These are phyloP conservation scores for Nothophoma quercina DNA, from an alignment of 2,329 filamentous ascomycete species.

Conservation along the genomic window DNA sequence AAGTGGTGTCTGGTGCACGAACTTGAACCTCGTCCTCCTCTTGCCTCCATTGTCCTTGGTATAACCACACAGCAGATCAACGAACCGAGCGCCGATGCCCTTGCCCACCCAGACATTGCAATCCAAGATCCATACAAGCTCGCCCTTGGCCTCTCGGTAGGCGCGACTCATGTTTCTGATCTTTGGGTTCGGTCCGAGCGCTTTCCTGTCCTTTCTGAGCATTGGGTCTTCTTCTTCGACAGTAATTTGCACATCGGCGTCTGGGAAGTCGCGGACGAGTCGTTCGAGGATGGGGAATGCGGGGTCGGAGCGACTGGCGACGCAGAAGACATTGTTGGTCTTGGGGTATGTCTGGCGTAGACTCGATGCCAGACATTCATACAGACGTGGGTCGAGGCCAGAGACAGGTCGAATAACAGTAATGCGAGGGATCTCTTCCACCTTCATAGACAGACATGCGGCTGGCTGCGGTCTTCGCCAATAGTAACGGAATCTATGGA, in stretches of 20 bases:
- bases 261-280: conserved; percentile 76
- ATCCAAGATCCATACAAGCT: conserved; percentile 93
- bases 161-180: conserved; percentile 95
- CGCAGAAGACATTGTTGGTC: conserved; percentile 82
- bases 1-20: conserved; percentile 92
- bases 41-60: conserved; percentile 44
- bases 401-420: conserved; percentile 94
- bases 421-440: conserved; percentile 73
- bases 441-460: conserved; percentile 47
- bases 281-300: conserved; percentile 76
- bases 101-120: conserved; percentile 93
- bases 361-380: conserved; percentile 88
- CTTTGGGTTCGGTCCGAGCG: conserved; percentile 94
- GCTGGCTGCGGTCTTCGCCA: conserved; percentile 55
- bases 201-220: conserved; percentile 63
- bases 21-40: conserved; percentile 69
- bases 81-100: conserved; percentile 84
- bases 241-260: conserved; percentile 74
- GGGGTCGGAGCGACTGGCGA: conserved; percentile 76
- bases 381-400: conserved; percentile 86
- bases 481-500: conserved; percentile 65
- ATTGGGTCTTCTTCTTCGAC: conserved; percentile 83
- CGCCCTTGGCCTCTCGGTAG: conserved; percentile 83
- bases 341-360: conserved; percentile 85
- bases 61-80: conserved; percentile 81